Base-by-base conservation (phyloP, 1,139 yeast genomes). In the Kluyveromyces sp. region DNA sequence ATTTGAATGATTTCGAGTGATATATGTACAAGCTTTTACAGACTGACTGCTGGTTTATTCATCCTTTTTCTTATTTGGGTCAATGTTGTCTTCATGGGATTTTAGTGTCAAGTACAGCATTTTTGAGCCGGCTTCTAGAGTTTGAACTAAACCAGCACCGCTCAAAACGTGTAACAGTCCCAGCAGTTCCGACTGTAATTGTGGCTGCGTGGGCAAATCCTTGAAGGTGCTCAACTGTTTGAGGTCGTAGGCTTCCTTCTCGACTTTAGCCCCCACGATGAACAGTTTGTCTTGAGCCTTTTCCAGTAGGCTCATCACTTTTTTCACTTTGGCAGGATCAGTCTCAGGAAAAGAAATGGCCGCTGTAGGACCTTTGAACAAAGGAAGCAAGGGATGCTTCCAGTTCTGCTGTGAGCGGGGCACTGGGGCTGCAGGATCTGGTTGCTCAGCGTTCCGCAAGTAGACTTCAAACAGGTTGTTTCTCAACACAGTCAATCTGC, bases 141-240 rank as follows among this genome's bases (percentile, higher is more conserved):
- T 85, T 65, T 77, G 77, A 4, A 85, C 94, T 61, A 89, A 73
- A 2, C 95, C 94, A 36, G 88, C 94, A 58, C 96, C 97, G 48
- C 95, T 86, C 50, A 85, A 73, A 46, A 83, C 68, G 13, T 89
- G 81, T 61, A 89, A 77, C 48, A 87, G 72, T n/a, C 95, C 95
- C 19, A 85, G 82, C 55, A 92, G 74, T 70, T 88, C 87, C 16
- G 84, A 78, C 50, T 86, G 92, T 54, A 89, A 70, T 54, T 80
- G 80, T 39, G 76, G 78, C 60, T 81, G 71, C 3, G 80, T 67
- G 35, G 95, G 94, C 58, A 89, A 73, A 31, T 74, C 76, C 68
- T 86, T 84, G 69, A 86, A 85, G 47, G 68, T 56, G 45, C 77
- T 69, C 43, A 92, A 67, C 43, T 79, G 73, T 1, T 67, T 67